Evolutionary conservation across 1,284 basidiomycete genomes (phyloP).

Genomic region (Sanghuangporus sanghuang): DNA sequence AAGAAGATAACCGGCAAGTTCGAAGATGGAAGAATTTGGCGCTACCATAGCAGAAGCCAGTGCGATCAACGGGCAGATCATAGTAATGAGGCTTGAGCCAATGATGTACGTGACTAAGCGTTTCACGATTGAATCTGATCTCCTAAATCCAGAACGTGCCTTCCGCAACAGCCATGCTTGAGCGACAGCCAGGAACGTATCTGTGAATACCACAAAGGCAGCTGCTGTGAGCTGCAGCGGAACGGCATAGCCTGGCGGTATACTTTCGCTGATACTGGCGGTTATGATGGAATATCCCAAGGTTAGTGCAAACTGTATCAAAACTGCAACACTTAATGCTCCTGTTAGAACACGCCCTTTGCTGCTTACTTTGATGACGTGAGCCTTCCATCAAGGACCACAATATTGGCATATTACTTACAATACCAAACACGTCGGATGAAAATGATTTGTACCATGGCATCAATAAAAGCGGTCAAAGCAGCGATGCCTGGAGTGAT

Average conservation of each 20-base stretch:
- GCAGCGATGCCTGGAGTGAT: too few species aligned
- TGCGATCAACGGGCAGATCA: neutral
- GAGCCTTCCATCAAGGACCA: too few species aligned
- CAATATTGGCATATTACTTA: too few species aligned
- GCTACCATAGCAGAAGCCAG: neutral
- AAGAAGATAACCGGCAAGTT: neutral
- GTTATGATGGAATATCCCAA: too few species aligned
- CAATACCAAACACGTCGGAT: too few species aligned
- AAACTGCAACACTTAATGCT: too few species aligned
- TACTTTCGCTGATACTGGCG: too few species aligned
- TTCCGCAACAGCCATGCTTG: neutral
- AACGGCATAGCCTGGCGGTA: neutral
- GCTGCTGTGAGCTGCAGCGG: neutral
- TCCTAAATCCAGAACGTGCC: neutral
- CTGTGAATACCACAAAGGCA: neutral
- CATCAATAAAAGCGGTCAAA: too few species aligned
- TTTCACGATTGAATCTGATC: constrained; percentile 2
- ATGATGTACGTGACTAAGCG: neutral
- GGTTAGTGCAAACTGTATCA: neutral
- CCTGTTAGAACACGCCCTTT: too few species aligned
- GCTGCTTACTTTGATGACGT: too few species aligned
- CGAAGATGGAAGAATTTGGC: neutral
- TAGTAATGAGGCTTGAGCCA: neutral
- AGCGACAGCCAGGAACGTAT: neutral
- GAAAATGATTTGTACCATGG: too few species aligned